A percentile compares a stretch with the other conserved stretches of the same genome.
Evolutionary conservation across 2,329 filamentous ascomycete genomes (phyloP).

Genomic region (Botryosphaeria dothidea): DNA sequence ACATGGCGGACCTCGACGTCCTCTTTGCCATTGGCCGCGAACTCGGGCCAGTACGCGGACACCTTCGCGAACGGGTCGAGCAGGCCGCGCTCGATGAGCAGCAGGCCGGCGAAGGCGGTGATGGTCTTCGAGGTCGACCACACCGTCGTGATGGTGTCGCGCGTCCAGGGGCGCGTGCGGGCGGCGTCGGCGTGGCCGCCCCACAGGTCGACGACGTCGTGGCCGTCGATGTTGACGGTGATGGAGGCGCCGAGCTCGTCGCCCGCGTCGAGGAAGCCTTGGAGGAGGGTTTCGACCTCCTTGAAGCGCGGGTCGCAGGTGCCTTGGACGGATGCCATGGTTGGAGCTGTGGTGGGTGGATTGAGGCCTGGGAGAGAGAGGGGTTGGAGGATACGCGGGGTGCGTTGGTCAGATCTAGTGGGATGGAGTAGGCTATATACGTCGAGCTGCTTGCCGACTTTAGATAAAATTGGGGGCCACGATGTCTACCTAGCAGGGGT

Average conservation of each 20-base stretch:
- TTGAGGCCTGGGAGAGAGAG: too few species aligned
- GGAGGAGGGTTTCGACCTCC: conserved; percentile 36
- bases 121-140: conserved; percentile 33
- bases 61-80: conserved; percentile 30
- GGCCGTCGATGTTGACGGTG: conserved; percentile 43
- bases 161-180: conserved; percentile 37
- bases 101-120: conserved; percentile 27
- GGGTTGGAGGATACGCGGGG: too few species aligned
- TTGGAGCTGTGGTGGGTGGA: too few species aligned
- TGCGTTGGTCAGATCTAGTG: too few species aligned
- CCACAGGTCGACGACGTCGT: conserved; percentile 48
- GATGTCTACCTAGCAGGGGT: too few species aligned
- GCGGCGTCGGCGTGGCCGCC: conserved; percentile 40
- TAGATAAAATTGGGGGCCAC: too few species aligned
- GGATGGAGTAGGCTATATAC: too few species aligned
- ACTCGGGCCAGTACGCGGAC: conserved; percentile 36
- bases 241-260: conserved; percentile 50
- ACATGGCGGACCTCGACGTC: conserved; percentile 27
- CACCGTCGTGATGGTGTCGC: conserved; percentile 27
- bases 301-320: conserved; percentile 40
- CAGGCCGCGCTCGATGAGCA: conserved; percentile 30
- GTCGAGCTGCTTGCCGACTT: too few species aligned
- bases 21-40: conserved; percentile 33
- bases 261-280: conserved; percentile 37
- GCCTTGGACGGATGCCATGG: conserved; percentile 33